Conservation (phyloP, 2,329 filamentous ascomycete species). For the Eutypa lata region DNA sequence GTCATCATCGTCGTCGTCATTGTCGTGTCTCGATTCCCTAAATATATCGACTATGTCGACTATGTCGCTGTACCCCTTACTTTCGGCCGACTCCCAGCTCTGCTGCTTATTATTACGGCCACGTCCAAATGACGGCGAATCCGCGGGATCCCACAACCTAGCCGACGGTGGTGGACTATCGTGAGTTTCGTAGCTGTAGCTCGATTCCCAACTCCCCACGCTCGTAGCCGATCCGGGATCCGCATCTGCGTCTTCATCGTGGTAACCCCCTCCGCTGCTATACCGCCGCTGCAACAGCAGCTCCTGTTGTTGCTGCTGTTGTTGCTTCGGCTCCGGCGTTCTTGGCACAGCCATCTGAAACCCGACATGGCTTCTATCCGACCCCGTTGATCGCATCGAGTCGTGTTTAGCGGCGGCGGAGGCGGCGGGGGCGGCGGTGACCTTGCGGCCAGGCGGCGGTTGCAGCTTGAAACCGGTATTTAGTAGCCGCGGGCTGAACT, state of each 20-base stretch:
- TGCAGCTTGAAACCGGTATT: slow-evolving; percentile 19
- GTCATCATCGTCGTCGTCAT: no score
- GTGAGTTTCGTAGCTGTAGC: not conserved
- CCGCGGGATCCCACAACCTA: not conserved
- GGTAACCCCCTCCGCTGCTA: not conserved
- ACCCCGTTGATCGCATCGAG: not conserved
- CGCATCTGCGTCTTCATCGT: not conserved
- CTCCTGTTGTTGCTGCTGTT: not conserved
- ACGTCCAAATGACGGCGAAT: not conserved
- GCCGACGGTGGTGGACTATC: not conserved
- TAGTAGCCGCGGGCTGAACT: slow-evolving; percentile 1
- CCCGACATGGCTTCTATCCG: slow-evolving; percentile 8
- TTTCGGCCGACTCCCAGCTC: not conserved
- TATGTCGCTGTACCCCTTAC: not conserved
- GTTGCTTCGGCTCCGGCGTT: not conserved
- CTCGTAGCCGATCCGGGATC: not conserved
- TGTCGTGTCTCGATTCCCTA: no score
- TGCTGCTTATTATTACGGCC: not conserved
- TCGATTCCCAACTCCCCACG: not conserved
- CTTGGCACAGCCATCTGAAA: slow-evolving; percentile 12
- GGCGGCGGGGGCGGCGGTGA: not conserved
- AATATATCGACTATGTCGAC: no score
- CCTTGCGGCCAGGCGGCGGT: slow-evolving; percentile 12
- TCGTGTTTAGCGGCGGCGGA: not conserved
- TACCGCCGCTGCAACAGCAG: not conserved